Percentiles rank a stretch among this genome's conserved stretches.
phyloP scores from a whole-genome alignment of 1,284 basidiomycete genomes.

The Ceratobasidium sp. region DNA sequence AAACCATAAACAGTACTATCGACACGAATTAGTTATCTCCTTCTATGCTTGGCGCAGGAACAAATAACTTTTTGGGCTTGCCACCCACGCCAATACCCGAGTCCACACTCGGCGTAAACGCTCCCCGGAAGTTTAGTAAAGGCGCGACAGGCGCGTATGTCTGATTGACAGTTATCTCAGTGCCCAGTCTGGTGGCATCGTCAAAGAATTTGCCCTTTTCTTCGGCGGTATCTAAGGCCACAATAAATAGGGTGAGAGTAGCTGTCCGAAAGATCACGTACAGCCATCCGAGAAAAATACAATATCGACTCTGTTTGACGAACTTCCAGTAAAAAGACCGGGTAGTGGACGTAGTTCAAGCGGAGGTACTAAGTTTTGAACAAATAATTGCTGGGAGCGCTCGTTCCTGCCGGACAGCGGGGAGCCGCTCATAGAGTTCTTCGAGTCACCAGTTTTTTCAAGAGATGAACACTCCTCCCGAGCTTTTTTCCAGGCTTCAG shows the following conservation, averaged over 20 bases:
- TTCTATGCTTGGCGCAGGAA: background rate
- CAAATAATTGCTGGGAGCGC: background rate
- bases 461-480: background rate
- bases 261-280: constrained; percentile 59
- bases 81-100: constrained; percentile 82
- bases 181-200: constrained; percentile 75
- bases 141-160: constrained; percentile 83
- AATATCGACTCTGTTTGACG: constrained; percentile 76
- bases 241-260: background rate
- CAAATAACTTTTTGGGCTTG: constrained; percentile 70
- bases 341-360: constrained; percentile 69
- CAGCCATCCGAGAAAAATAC: constrained; percentile 89
- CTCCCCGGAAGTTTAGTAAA: constrained; percentile 85
- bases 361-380: constrained; percentile 56
- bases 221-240: constrained; percentile 66
- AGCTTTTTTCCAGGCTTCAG: background rate
- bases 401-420: background rate
- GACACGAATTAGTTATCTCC: background rate
- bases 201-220: constrained; percentile 77
- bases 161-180: constrained; percentile 78
- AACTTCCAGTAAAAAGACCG: constrained; percentile 68
- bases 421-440: background rate
- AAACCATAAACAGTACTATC: constrained; percentile 57
- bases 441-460: background rate
- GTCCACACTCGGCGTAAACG: constrained; percentile 80